Conservation (phyloP, 2,329 filamentous ascomycete species). For the Rutstroemia sp. region DNA sequence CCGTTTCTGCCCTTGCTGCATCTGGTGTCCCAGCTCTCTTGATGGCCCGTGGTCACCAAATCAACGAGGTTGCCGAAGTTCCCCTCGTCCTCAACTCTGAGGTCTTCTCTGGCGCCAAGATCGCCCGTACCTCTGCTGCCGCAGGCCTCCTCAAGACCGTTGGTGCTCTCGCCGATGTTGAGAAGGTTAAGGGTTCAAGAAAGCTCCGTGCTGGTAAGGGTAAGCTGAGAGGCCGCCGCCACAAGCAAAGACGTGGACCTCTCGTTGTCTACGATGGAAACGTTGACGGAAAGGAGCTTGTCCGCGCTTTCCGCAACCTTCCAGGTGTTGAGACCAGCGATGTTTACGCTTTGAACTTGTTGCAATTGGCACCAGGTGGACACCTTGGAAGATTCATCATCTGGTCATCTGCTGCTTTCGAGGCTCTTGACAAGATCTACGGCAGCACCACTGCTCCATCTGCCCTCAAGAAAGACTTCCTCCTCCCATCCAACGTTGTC, state of each 20-base stretch:
- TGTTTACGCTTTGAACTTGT: constrained; percentile 92
- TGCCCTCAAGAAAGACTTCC: constrained; percentile 97
- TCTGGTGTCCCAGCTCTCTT: constrained; percentile 92
- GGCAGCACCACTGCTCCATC: constrained; percentile 85
- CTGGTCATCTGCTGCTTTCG: constrained; percentile 97
- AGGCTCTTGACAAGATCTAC: constrained; percentile 95
- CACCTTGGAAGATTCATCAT: constrained; percentile 98
- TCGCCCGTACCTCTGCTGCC: constrained; percentile 84
- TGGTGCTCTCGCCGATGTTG: constrained; percentile 82
- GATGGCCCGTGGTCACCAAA: constrained; percentile 93
- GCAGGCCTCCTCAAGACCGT: constrained; percentile 82
- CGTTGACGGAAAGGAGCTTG: constrained; percentile 88
- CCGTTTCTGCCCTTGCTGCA: constrained; percentile 92
- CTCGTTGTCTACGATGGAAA: constrained; percentile 97
- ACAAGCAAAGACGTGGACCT: constrained; percentile 95
- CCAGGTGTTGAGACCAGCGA: constrained; percentile 94
- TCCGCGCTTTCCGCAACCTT: constrained; percentile 97
- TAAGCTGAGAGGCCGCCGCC: constrained; percentile 93
- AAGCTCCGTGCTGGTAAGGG: constrained; percentile 98
- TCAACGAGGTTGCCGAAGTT: constrained; percentile 88
- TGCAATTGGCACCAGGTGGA: constrained; percentile 97
- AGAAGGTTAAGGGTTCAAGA: constrained; percentile 93
- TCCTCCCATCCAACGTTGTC: constrained; percentile 87
- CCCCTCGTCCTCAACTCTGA: constrained; percentile 92
- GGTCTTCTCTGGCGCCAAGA: constrained; percentile 70